Base-by-base conservation (phyloP, 768 basidiomycete genomes). In the Termitomyces eurrhizus region DNA sequence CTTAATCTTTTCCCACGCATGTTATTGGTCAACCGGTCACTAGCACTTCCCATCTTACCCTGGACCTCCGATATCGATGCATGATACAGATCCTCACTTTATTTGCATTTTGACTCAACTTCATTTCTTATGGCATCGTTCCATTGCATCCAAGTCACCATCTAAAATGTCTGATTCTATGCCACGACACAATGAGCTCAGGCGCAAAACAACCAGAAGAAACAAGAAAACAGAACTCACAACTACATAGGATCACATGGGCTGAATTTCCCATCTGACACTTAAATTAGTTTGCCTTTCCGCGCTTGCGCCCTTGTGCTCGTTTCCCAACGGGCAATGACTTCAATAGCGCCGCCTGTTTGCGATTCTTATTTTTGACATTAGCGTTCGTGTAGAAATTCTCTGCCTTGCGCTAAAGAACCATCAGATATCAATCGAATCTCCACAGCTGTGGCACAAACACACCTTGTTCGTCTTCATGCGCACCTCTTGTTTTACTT, bases 391-490 rank as follows among this genome's bases (percentile, higher is more conserved):
- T 84, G 77, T 92, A 97, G 77, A 94, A 98, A 77, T 98, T 98
- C 58, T 82, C 80, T 11, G 92, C 85, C 75, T 92, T 94, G 78
- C 87, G 89, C 93, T 93, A 68, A n/a, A 24, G 21, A 37, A 62
- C 52, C 57, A 21, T 4, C 67, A 33, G 35, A 45, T 57, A 57
- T 58, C 58, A 49, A 29, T n/a, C 49, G 4, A 24, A 56, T 58
- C 26, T 62, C 24, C 36, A 42, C n/a, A 14, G 48, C 18, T 65
- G 21, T 52, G 44, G 50, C 45, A 63, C 29, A 35, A 44, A 48
- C 64, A 36, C 70, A 88, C 91, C 79, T 99, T 99, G 80, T 87
- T 93, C 1, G 97, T 98, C 67, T 84, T 96, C 92, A 96, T 91
- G 18, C 96, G 90, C 32, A 82, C 72, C 65, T 83, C 89, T 72